Evolutionary conservation across 352 stramenopile species (phyloP), one percentile per base, ranked within the genome.

Genomic region (Phytopythium chamaehyphon): DNA sequence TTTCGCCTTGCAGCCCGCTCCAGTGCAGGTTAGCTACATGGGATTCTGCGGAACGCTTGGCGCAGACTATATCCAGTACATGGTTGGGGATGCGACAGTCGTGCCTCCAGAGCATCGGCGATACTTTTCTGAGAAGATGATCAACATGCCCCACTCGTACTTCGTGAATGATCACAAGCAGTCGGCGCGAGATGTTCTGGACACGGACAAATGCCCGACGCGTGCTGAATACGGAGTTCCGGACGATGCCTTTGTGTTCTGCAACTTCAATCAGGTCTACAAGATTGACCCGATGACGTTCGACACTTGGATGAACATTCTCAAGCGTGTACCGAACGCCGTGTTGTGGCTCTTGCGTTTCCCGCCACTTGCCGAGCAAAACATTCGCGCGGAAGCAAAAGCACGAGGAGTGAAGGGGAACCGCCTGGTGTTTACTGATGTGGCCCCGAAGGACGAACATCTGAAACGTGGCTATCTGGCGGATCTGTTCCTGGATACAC

Each of bases 261-360:
- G 88, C 58, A 97, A 96, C 58, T 98, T 98, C 55, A 97, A 97
- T 47, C 85, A 97, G 56, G 64, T 97, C 12, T 96, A 97, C 86
- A 98, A 98, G 72, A 96, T 98, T 24, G 90, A 97, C 43, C 94
- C 93, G 7, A 55, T 66, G 11, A 93, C 86, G 24, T 98, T 98
- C 63, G 72, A 68, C 15, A 83, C 77, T 10, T 98, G 94, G 94
- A 95, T 95, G 78, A 86, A 91, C 47, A 95, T 98, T 47, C 66
- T 98, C 15, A 91, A 93, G 63, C 80, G 87, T 42, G 91, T 98
- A 26, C 87, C 85, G 8, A 88, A 96, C 53, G 87, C 83, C 37
- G 69, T 98, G 19, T 61, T 98, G 28, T 97, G 93, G 88, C 68
- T 98, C 26, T 53, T 98, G 54, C 71, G 84, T 21, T 97, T 96